A percentile compares a stretch with the other conserved stretches of the same genome.
phyloP scores from a whole-genome alignment of 108 stramenopile genomes.

The Cyclotella kingstonii region DNA sequence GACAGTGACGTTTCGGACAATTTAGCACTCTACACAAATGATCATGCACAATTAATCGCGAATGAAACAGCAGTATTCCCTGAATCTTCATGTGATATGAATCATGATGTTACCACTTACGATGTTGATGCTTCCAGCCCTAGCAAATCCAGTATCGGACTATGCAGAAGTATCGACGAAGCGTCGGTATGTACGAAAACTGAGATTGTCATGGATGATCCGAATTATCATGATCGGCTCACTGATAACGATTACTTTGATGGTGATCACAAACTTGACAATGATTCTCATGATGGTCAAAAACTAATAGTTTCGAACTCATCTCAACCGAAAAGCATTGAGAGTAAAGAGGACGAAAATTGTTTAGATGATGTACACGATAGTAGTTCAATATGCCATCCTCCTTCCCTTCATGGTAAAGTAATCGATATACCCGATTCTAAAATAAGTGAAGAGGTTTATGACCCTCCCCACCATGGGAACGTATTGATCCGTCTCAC shows the following conservation, averaged over 20 bases:
- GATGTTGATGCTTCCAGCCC: not conserved
- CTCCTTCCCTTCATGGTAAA: not conserved
- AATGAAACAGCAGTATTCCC: not conserved
- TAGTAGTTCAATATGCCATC: too few species aligned
- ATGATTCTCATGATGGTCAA: not conserved
- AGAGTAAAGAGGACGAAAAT: too few species aligned
- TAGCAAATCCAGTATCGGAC: not conserved
- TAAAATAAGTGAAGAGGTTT: not conserved
- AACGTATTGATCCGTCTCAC: slow-evolving; percentile 32
- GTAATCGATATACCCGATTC: not conserved
- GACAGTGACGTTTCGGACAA: too few species aligned
- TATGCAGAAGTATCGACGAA: not conserved
- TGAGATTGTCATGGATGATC: not conserved
- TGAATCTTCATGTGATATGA: not conserved
- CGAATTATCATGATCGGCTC: not conserved
- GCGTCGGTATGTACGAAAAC: not conserved
- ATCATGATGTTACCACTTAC: not conserved
- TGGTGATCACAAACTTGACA: not conserved
- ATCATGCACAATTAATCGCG: not conserved
- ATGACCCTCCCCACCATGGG: not conserved
- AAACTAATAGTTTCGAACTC: too few species aligned
- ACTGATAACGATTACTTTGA: not conserved
- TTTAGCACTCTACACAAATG: too few species aligned
- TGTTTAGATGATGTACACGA: too few species aligned
- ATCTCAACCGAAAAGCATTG: too few species aligned